Evolutionary conservation across 1,284 basidiomycete species (phyloP), one percentile per base, ranked within the genome.

Genomic region (Anthracocystis panici-leucophaei): DNA sequence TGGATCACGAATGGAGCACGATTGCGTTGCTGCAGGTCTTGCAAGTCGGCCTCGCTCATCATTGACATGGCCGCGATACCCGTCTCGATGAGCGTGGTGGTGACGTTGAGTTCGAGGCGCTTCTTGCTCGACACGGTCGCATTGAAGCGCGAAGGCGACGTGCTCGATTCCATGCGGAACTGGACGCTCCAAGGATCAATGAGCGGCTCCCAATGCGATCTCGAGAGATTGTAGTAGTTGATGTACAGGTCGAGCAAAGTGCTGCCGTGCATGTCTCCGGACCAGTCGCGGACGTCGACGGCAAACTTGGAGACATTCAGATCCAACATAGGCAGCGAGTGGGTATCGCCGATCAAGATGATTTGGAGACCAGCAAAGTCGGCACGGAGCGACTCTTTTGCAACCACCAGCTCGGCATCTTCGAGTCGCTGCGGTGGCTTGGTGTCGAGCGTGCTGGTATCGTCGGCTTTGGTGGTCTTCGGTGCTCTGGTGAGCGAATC

Each of bases 191-290:
- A 99, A 1, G 97, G 97, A 84, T 99, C 97, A 80, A 98, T 93
- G 56, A 99, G 87, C n/a, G 97, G 97, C 86, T 99, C 97, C 94
- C 97, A 99, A 83, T 99, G 95, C 51, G 97, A 99, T 83, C 97
- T 96, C 29, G 92, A 92, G 59, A 99, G 87, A 86, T 99, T 99
- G 93, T 94, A 99, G 84, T 97, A 99, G 77, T 92, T 94, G 84
- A 98, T 92, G 59, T 92, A 91, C 91, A 93, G 5, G 90, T 91
- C 59, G 27, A 81, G 56, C 57, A 78, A 71, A 18, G 79, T 72
- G 44, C 71, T 66, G 35, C 67, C 61, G 12, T 87, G 78, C 82
- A 97, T 93, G 87, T 94, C 92, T 66, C 91, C 91, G 0, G 95
- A 94, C 97, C 97, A 99, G 84, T 99, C 95, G 75, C 91, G 92